phyloP scores from a whole-genome alignment of 352 stramenopile genomes.

The Blastocystis sp. region DNA sequence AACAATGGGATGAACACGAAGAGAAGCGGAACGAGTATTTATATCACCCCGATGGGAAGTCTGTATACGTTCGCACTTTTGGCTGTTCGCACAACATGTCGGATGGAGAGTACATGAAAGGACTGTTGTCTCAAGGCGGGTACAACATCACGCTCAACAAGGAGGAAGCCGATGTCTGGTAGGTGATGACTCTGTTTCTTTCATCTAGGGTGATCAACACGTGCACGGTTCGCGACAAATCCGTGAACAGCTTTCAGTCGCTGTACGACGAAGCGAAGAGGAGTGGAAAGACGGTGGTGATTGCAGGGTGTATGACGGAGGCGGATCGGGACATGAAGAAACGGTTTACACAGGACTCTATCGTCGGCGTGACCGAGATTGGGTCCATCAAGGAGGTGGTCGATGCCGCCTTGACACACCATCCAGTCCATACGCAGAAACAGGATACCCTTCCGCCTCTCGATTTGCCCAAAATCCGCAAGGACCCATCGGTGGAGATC shows the following conservation, averaged over 20 bases:
- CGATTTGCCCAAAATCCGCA: conserved; percentile 78
- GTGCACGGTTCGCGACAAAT: conserved; percentile 81
- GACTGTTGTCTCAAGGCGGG: conserved; percentile 73
- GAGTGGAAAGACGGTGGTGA: conserved; percentile 71
- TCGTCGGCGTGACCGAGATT: conserved; percentile 1
- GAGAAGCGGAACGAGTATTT: neutral
- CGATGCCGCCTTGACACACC: neutral
- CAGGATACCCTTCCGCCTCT: conserved; percentile 68
- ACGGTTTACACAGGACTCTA: neutral
- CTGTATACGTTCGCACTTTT: conserved; percentile 70
- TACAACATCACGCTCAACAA: conserved; percentile 72
- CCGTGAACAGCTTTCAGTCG: conserved; percentile 76
- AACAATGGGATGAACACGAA: neutral
- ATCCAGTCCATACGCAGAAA: neutral
- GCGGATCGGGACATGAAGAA: neutral
- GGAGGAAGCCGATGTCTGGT: conserved; percentile 71
- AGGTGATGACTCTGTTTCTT: neutral
- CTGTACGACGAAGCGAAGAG: conserved; percentile 70
- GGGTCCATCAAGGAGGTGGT: neutral
- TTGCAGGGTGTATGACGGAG: conserved; percentile 78
- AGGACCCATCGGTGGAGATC: conserved; percentile 80
- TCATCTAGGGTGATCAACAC: conserved; percentile 70
- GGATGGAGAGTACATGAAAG: conserved; percentile 83
- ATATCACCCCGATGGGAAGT: neutral
- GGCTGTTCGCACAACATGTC: conserved; percentile 81